Evolutionary conservation across 148 eudicot genomes (phyloP).

Genomic region (Euryodendron excelsum): DNA sequence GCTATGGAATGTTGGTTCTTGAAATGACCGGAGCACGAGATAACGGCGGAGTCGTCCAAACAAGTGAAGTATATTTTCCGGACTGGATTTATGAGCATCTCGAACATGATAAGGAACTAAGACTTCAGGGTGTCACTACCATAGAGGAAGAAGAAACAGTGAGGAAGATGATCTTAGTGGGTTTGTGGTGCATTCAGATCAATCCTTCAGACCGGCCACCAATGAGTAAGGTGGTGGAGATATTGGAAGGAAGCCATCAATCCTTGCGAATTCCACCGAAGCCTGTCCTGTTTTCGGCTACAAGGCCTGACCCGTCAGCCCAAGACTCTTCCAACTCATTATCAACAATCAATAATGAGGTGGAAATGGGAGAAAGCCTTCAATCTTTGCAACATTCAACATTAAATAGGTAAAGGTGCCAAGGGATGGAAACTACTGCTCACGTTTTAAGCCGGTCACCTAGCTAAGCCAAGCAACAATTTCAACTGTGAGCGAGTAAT

Average conservation of each 20-base stretch:
- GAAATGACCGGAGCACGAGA: constrained; percentile 16
- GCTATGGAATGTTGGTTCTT: constrained; percentile 39
- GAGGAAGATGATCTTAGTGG: constrained; percentile 42
- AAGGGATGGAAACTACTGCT: too few relatives aligned
- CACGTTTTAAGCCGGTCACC: too few relatives aligned
- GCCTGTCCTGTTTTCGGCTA: constrained; percentile 23
- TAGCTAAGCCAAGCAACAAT: too few relatives aligned
- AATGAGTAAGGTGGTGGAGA: constrained; percentile 37
- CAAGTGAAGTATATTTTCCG: constrained; percentile 14
- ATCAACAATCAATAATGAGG: background rate
- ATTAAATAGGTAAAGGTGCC: too few relatives aligned
- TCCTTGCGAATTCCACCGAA: constrained; percentile 32
- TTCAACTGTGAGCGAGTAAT: too few relatives aligned
- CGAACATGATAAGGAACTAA: constrained; percentile 9
- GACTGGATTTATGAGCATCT: constrained; percentile 35
- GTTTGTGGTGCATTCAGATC: constrained; percentile 49
- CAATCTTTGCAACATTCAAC: background rate
- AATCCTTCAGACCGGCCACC: constrained; percentile 32
- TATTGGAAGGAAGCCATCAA: constrained; percentile 34
- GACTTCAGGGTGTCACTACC: background rate
- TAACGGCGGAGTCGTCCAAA: too few relatives aligned
- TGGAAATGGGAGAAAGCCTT: background rate
- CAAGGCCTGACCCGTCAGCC: background rate
- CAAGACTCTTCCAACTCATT: background rate
- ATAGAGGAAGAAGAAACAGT: constrained; percentile 19